phyloP scores from a whole-genome alignment of 192 early-diverging fungal genomes.

The Chytriomyces confervae region DNA sequence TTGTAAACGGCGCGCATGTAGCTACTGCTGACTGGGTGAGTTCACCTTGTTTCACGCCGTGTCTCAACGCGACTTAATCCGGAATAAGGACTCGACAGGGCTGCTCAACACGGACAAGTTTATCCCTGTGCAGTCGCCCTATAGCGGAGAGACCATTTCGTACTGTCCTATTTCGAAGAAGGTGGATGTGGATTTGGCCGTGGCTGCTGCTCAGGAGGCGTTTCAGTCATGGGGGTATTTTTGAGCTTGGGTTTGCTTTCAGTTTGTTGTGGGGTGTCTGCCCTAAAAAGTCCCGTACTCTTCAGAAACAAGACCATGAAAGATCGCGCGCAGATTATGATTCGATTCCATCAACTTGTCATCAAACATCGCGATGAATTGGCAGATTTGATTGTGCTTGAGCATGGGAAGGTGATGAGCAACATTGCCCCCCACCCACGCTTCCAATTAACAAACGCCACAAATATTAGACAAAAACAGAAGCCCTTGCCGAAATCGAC shows the following conservation, averaged over 20 bases:
- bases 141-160: conserved; percentile 65
- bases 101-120: conserved; percentile 20
- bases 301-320: conserved; percentile 65
- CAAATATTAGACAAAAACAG: conserved; percentile 55
- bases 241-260: neutral
- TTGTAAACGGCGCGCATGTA: conserved; percentile 30
- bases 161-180: conserved; percentile 64
- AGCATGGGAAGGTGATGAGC: conserved; percentile 74
- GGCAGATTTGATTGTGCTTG: conserved; percentile 71
- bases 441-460: too few species aligned
- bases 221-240: conserved; percentile 38
- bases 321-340: conserved; percentile 67
- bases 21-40: conserved; percentile 12
- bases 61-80: neutral
- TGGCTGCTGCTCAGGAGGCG: conserved; percentile 56
- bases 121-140: conserved; percentile 69
- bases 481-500: conserved; percentile 73
- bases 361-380: conserved; percentile 68
- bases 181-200: conserved; percentile 66
- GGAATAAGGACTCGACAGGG: conserved; percentile 5
- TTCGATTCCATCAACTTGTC: conserved; percentile 64
- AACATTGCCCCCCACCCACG: too few species aligned
- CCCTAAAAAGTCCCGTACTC: neutral
- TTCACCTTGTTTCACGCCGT: neutral
- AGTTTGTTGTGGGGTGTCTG: neutral